Evolutionary conservation across 1,284 basidiomycete genomes (phyloP), one percentile per base, ranked within the genome.

Genomic region (Naganishia sp.): DNA sequence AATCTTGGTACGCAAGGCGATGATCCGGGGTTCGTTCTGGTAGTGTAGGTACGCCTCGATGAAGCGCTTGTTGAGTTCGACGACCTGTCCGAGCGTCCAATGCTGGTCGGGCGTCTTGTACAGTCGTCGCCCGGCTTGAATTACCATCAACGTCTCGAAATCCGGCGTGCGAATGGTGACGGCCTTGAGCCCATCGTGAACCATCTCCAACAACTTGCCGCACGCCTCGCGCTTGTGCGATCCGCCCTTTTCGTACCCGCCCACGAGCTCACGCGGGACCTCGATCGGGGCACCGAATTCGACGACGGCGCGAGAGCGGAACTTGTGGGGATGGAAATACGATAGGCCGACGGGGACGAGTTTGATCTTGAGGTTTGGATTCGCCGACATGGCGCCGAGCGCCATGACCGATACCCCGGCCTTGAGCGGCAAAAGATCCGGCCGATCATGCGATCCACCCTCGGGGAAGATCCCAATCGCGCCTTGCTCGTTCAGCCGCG

Each of bases 351-450:
- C 93, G 31, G 94, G 94, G 9, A 97, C 91, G 68, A 97, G 91
- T 78, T 91, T 91, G 73, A 97, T 92, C 71, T 87, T 87, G 60
- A 93, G 83, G 60, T 82, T 85, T n/a, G 92, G 88, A 77, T 97
- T 86, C 69, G 90, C 88, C 3, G 91, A 90, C 91, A 97, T 94
- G 1, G 94, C 94, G 42, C 94, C 94, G 5, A 98, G 84, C n/a
- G 94, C 93, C 94, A 98, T 97, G 72, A 97, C 86, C 1, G 93
- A 90, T 54, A 98, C 93, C 5, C 94, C 94, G 23, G 94, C 94
- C 80, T 98, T 98, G 53, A 98, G 84, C 1, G 94, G 94, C 43
- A 97, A 84, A 63, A 97, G 85, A 77, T 97, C 94, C 18, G 91
- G 94, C 46, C 94, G 88, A 80, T 98, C 94, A 79, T 98, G 94